Evolutionary conservation across 2,329 filamentous ascomycete genomes (phyloP), one percentile per base, ranked within the genome.

Genomic region (Microcyclospora tardicrescens): DNA sequence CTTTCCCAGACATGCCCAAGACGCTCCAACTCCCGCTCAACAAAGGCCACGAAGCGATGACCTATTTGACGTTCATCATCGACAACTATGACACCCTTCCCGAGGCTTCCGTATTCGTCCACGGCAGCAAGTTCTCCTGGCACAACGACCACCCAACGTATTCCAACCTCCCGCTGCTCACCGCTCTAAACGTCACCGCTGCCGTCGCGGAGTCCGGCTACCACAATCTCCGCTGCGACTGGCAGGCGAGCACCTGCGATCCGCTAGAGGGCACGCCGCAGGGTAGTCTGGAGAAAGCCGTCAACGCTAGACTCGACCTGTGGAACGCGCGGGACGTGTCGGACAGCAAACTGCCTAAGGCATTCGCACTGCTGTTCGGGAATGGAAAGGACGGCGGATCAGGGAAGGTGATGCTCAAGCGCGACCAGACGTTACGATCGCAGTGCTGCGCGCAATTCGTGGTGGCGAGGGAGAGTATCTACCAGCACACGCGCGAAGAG

Each of bases 11-110:
- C 14, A 47, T 43, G 8, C 57, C 55, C 5, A 46, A 42, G 1
- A 35, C 54, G 27, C 59, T 69, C 2, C 63, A 64, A 38, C 59
- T 66, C 1, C 67, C 68, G 2, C 59, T 59, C 10, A 71, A 71
- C 47, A 72, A 73, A 50, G 75, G 74, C 28, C 71, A 75, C 48
- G 75, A 79, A 58, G 72, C 72, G 28, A 70, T 75, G 59, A 65
- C 73, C 6, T 77, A 78, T 51, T 62, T 75, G 33, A 73, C 68
- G 12, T 77, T 73, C 57, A 64, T 78, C 43, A 66, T 74, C 51
- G 71, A 76, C 54, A 68, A 73, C 51, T 78, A 78, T 56, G 64
- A 75, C 45, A 47, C 60, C 10, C 65, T 78, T 6, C 68, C 73
- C 2, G 68, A 48, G 49, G 61, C 72, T 34, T 61, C 66, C 6